Base-by-base conservation (phyloP, 2,329 filamentous ascomycete species). In the Fusarium goolgardi region DNA sequence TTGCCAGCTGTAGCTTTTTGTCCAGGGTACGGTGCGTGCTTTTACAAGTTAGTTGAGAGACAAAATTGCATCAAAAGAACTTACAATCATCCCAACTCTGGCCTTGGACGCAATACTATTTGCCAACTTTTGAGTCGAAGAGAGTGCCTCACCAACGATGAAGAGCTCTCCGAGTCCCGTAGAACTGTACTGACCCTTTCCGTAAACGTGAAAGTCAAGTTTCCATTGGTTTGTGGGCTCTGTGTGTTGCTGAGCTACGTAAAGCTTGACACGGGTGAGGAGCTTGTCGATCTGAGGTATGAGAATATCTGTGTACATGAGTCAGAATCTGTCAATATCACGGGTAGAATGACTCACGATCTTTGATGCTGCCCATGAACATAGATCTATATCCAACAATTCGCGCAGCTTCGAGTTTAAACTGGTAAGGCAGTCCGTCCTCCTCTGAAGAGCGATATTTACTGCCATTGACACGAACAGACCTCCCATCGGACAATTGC, bases 1-100 rank as follows among this genome's bases (percentile, higher is more conserved):
- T 86, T 86, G 0, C 85, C 85, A 0, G 80, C 77, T 0, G 83
- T 87, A 0, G 84, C 84, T n/a, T 82, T 81, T 68, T 87, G 84
- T 0, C 81, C 80, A 0, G 77, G 74, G 55, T 87, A 87, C 0
- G 81, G 77, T 0, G 75, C 81, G 63, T 87, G 85, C 70, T 72
- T 3, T 9, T 1, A 6, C 1, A 2, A 5, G 21, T 64, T 23
- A 65, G 53, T 3, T 4, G 11, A 0, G 6, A 8, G 2, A 0
- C 1, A 4, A 6, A 5, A 2, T 4, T 0, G 18, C 2, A 20
- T 10, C 4, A n/a, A n/a, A n/a, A 13, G n/a, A 43, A 45, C 70
- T 45, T 23, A 71, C 70, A 52, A 77, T 77, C 70, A 76, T 71
- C 9, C 56, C 75, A 1, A 77, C 70, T 32, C 75, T 62, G 0